Evolutionary conservation across 441 rosid genomes (phyloP), one percentile per base, ranked within the genome.

Genomic region (Corymbia citriodora): DNA sequence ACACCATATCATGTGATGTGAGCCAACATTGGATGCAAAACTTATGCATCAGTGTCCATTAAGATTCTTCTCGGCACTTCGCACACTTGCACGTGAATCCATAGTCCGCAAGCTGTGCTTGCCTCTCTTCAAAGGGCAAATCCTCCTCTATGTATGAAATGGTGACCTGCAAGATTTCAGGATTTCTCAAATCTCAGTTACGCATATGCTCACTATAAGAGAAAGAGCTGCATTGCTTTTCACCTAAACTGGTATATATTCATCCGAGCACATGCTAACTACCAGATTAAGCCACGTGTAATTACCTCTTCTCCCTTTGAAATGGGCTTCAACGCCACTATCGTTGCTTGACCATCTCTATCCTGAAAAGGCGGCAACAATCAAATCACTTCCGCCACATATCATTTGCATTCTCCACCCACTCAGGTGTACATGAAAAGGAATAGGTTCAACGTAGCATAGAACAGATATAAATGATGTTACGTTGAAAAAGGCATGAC

Each of bases 71-170:
- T 55, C 92, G 88, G 92, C 99, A 97, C 90, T 92, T 96, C 5
- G 92, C n/a, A 89, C 99, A 97, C 36, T 91, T 93, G 94, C 98
- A 95, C 87, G 45, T 92, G 92, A 98, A 97, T 88, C 98, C 97
- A 79, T 96, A 98, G 91, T 96, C 99, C 15, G 96, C 96, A 63
- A 97, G 96, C 63, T 90, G 87, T 65, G 96, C 93, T 88, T 91
- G 97, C 92, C 99, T 94, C 93, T 96, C 99, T 90, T 94, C 91
- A 70, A 93, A 92, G 0, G 97, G 94, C 91, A 95, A 95, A 87
- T 96, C 96, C 93, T 96, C 98, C 21, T 98, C 97, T 90, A 97
- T 94, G 91, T 96, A 97, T 55, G 99, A 98, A 90, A 98, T 95
- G 9, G 96, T 97, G 88, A 96, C 93, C 99, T 97, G 93, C 55